Evolutionary conservation across 345 rosid species (phyloP).

Genomic region (Cardamine occulta): DNA sequence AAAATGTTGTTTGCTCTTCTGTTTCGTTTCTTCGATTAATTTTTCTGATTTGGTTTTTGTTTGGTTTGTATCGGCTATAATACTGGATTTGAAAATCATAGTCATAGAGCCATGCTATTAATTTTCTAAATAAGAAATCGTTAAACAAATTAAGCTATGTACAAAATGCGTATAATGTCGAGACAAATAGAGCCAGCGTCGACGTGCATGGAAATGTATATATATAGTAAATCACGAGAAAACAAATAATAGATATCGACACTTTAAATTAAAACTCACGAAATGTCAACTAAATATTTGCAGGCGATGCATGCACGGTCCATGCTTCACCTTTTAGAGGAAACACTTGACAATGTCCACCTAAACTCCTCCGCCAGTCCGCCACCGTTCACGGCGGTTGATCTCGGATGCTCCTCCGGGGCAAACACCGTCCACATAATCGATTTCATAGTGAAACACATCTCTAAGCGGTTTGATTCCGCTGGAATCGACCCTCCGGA

Average conservation of each 20-base stretch:
- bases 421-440: constrained; percentile 69
- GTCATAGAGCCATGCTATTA: not conserved
- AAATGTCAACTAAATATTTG: constrained; percentile 23
- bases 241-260: not conserved
- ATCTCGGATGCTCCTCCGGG: constrained; percentile 92
- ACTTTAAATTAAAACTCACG: not conserved
- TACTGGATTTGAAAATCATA: not conserved
- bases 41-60: not conserved
- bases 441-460: constrained; percentile 80
- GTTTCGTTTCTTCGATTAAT: not conserved
- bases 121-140: not conserved
- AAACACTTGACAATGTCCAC: constrained; percentile 75
- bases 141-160: not conserved
- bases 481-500: constrained; percentile 68
- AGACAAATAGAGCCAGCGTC: constrained; percentile 16
- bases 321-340: constrained; percentile 82
- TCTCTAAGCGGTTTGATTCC: constrained; percentile 65
- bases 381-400: constrained; percentile 75
- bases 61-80: not conserved
- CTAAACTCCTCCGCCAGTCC: constrained; percentile 51
- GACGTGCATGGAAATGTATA: constrained; percentile 34
- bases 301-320: constrained; percentile 92
- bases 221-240: constrained; percentile 10
- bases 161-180: not conserved
- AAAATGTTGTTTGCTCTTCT: no score